phyloP scores from a whole-genome alignment of 129 eudicot species.

The Tagetes patula region DNA sequence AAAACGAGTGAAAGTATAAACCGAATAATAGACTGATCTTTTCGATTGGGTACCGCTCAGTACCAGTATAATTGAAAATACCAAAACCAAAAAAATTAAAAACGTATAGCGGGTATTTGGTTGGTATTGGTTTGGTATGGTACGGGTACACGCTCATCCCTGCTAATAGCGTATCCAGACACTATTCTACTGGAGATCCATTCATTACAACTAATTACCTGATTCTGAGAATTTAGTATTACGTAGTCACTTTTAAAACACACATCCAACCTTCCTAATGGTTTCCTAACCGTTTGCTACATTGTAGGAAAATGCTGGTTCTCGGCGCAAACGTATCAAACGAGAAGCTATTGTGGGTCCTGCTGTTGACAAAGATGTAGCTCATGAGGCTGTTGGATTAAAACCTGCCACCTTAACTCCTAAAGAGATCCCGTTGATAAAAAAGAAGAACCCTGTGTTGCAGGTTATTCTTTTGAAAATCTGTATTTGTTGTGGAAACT shows the following conservation, averaged over 20 bases:
- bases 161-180: neutral
- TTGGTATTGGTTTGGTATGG: no score
- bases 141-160: no score
- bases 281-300: constrained; percentile 4
- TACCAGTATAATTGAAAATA: no score
- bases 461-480: constrained; percentile 47
- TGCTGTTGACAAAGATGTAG: constrained; percentile 77
- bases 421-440: constrained; percentile 80
- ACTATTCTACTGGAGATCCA: neutral
- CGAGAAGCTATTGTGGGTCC: constrained; percentile 87
- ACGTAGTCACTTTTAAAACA: neutral
- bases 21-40: no score
- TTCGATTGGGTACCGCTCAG: no score
- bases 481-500: neutral
- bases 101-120: no score
- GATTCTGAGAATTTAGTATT: neutral
- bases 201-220: neutral
- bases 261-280: neutral
- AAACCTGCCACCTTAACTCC: constrained; percentile 76
- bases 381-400: constrained; percentile 92
- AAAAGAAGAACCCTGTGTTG: constrained; percentile 80
- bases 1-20: no score
- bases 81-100: no score
- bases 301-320: constrained; percentile 50
- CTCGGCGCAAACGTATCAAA: constrained; percentile 28